Evolutionary conservation across 495 filamentous ascomycete species (phyloP).

Genomic region (Durotheca rogersii): DNA sequence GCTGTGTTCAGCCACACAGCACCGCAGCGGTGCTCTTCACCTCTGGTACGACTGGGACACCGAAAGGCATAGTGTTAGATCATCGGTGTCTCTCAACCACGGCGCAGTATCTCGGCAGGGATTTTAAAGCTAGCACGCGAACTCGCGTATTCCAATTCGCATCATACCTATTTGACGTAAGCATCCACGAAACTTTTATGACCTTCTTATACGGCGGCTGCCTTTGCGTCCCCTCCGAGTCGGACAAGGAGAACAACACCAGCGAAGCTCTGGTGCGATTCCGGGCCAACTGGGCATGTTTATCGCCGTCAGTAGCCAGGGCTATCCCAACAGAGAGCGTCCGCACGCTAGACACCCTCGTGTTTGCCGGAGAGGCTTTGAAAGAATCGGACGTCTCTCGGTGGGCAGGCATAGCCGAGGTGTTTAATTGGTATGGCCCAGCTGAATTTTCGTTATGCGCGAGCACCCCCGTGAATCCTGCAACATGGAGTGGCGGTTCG

Average conservation of each 20-base stretch:
- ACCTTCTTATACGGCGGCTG: slow-evolving; percentile 53
- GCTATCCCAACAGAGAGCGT: slow-evolving; percentile 44
- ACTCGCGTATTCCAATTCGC: slow-evolving; percentile 59
- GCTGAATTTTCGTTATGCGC: slow-evolving; percentile 50
- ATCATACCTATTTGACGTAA: slow-evolving; percentile 62
- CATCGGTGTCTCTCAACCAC: slow-evolving; percentile 42
- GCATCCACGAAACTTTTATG: slow-evolving; percentile 57
- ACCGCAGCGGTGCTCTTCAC: slow-evolving; percentile 3
- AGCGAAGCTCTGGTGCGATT: slow-evolving; percentile 31
- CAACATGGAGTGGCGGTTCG: slow-evolving; percentile 7
- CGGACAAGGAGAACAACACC: slow-evolving; percentile 34
- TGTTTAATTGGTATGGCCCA: slow-evolving; percentile 45
- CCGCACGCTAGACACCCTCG: slow-evolving; percentile 39
- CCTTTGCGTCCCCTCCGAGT: slow-evolving; percentile 44
- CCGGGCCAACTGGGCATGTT: slow-evolving; percentile 31
- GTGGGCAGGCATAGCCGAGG: slow-evolving; percentile 34
- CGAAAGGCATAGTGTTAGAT: slow-evolving; percentile 46
- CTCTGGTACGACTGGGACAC: slow-evolving; percentile 5
- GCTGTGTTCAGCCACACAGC: neutral
- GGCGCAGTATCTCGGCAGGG: slow-evolving; percentile 42
- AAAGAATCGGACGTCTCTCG: slow-evolving; percentile 13
- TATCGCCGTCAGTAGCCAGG: slow-evolving; percentile 54
- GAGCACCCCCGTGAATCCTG: slow-evolving; percentile 31
- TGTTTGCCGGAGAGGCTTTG: slow-evolving; percentile 38
- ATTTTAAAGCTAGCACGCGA: slow-evolving; percentile 40